Percentiles rank a stretch among this genome's conserved stretches.
Conservation (phyloP, 2,329 filamentous ascomycete genomes). For the Ophiostoma quercus region DNA sequence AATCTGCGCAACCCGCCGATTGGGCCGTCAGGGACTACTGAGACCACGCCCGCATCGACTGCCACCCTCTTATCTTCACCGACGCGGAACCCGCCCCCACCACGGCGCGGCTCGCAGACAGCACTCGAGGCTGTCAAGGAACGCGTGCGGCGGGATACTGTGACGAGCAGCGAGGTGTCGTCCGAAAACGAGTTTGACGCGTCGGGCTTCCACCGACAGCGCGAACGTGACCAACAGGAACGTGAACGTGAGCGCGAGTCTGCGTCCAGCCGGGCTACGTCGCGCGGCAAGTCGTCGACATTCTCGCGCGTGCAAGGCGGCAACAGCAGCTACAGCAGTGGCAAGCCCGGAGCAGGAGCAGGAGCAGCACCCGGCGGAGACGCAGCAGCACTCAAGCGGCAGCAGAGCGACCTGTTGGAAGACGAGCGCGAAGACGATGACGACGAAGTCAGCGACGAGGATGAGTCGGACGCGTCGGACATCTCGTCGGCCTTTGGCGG, state of each 20-base stretch:
- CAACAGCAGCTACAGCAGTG: conserved; percentile 17
- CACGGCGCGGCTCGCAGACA: conserved; percentile 63
- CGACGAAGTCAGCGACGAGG: conserved; percentile 35
- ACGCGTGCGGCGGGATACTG: conserved; percentile 65
- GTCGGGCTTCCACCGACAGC: conserved; percentile 58
- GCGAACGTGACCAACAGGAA: conserved; percentile 37
- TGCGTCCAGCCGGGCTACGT: conserved; percentile 28
- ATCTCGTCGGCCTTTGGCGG: conserved; percentile 61
- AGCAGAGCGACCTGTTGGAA: conserved; percentile 48
- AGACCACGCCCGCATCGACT: conserved; percentile 32
- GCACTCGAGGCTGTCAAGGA: conserved; percentile 65
- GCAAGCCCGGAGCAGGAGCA: conserved; percentile 12
- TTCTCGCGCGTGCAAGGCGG: conserved; percentile 10
- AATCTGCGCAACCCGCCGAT: conserved; percentile 52
- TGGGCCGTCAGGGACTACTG: conserved; percentile 32
- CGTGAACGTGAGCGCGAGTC: conserved; percentile 55
- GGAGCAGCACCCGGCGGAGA: not conserved
- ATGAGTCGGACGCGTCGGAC: conserved; percentile 56
- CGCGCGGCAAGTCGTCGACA: conserved; percentile 13
- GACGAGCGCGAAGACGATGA: conserved; percentile 38
- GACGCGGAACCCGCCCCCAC: conserved; percentile 33
- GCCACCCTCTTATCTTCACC: conserved; percentile 39
- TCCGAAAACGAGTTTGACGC: conserved; percentile 75
- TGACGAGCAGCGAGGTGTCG: conserved; percentile 77
- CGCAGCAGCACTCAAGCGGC: conserved; percentile 34